These are phyloP conservation scores for Lactifluus subvellereus DNA, from an alignment of 768 basidiomycete species.

Conservation along the genomic window DNA sequence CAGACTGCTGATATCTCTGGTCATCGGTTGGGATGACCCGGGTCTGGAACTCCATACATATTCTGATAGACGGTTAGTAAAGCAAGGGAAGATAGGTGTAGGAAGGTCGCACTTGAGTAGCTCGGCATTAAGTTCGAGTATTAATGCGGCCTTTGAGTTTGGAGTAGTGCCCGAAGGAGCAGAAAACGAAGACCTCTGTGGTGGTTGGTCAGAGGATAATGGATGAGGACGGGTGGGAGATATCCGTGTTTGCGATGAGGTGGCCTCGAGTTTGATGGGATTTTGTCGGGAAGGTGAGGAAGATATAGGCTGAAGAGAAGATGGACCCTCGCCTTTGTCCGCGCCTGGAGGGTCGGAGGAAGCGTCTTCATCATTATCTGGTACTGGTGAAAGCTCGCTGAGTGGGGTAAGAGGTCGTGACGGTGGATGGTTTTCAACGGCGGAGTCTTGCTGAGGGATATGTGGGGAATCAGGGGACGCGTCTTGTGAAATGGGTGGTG, in stretches of 20 bases:
- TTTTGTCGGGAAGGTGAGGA: conserved; percentile 15
- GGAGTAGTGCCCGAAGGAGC: not conserved
- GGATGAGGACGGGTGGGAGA: conserved; percentile 30
- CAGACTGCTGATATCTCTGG: conserved; percentile 53
- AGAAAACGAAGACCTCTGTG: conserved; percentile 20
- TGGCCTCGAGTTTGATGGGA: conserved; percentile 9
- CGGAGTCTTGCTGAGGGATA: conserved; percentile 23
- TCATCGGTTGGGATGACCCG: conserved; percentile 46
- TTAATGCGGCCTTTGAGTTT: conserved; percentile 49
- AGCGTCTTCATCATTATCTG: conserved; percentile 49
- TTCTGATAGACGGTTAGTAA: conserved; percentile 34
- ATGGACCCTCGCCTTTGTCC: conserved; percentile 23
- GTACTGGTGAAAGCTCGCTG: conserved; percentile 68
- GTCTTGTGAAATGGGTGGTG: conserved; percentile 24
- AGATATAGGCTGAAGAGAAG: conserved; percentile 6
- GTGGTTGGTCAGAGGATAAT: conserved; percentile 13
- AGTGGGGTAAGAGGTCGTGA: conserved; percentile 67
- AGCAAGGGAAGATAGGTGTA: not conserved
- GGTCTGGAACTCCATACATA: conserved; percentile 55
- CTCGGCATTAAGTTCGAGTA: conserved; percentile 65
- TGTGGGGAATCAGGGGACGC: conserved; percentile 16
- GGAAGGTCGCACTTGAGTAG: conserved; percentile 51
- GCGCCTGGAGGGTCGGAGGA: conserved; percentile 34
- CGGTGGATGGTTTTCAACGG: conserved; percentile 21
- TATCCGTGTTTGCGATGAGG: conserved; percentile 16